These are phyloP conservation scores for Linderniella brevidens DNA, from an alignment of 257 asterid species.

Conservation along the genomic window DNA sequence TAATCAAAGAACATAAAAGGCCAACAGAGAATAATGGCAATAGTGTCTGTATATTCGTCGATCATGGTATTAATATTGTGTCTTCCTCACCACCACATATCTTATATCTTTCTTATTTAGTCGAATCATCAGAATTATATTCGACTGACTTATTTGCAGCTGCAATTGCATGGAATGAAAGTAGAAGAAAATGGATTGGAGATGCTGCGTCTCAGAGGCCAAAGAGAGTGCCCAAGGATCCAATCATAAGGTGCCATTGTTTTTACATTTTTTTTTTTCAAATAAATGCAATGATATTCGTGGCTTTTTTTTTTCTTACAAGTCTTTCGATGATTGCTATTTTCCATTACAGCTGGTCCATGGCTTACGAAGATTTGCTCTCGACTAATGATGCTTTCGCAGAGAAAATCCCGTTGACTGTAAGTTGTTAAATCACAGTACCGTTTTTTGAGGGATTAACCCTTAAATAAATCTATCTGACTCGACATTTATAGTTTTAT, in stretches of 20 bases:
- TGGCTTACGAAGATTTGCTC: conserved; percentile 76
- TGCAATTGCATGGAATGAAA: conserved; percentile 74
- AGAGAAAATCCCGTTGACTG: conserved; percentile 55
- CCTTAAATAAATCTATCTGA: no score
- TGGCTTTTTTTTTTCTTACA: background rate
- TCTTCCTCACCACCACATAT: conserved; percentile 2
- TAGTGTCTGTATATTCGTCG: conserved; percentile 34
- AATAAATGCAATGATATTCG: background rate
- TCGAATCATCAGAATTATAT: background rate
- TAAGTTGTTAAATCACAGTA: conserved; percentile 31
- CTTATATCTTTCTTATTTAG: background rate
- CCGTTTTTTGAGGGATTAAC: background rate
- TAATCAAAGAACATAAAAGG: conserved; percentile 17
- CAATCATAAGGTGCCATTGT: conserved; percentile 47
- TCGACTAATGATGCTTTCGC: conserved; percentile 61
- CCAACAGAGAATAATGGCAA: conserved; percentile 24
- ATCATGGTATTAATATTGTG: conserved; percentile 42
- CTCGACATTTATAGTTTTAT: no score
- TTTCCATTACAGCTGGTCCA: conserved; percentile 61
- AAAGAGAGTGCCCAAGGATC: conserved; percentile 48
- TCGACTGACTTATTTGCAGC: conserved; percentile 22
- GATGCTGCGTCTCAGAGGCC: conserved; percentile 30
- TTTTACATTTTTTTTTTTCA: background rate
- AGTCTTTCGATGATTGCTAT: no score
- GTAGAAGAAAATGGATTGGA: conserved; percentile 64